phyloP scores from a whole-genome alignment of 768 basidiomycete genomes.

The Trichaptum fuscoviolaceum region DNA sequence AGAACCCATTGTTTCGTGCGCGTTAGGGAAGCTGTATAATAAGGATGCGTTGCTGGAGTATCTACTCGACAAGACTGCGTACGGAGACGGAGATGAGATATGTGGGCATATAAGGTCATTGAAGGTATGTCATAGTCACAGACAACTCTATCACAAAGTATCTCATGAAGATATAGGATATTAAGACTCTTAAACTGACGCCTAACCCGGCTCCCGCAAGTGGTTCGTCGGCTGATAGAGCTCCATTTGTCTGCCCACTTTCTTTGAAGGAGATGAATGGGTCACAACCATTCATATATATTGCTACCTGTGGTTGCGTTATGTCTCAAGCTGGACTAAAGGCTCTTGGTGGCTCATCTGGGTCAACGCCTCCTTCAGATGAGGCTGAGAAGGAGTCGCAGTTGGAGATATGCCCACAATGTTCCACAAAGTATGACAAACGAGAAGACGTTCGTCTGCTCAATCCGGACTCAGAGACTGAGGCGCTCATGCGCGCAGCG shows the following conservation, averaged over 20 bases:
- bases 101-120: slow-evolving; percentile 88
- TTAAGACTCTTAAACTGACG: slow-evolving; percentile 79
- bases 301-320: slow-evolving; percentile 84
- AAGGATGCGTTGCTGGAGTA: slow-evolving; percentile 92
- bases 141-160: slow-evolving; percentile 2
- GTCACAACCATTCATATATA: slow-evolving; percentile 78
- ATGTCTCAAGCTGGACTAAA: slow-evolving; percentile 83
- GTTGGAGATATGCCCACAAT: slow-evolving; percentile 71
- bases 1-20: slow-evolving; percentile 88
- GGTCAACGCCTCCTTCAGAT: slow-evolving; percentile 24
- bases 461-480: slow-evolving; percentile 69
- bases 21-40: slow-evolving; percentile 92
- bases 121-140: slow-evolving; percentile 53
- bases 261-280: slow-evolving; percentile 96
- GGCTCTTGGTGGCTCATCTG: slow-evolving; percentile 43
- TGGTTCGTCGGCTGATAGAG: slow-evolving; percentile 33
- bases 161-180: slow-evolving; percentile 51
- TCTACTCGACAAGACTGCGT: slow-evolving; percentile 73
- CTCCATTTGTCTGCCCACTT: slow-evolving; percentile 86
- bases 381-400: slow-evolving; percentile 28
- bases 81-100: slow-evolving; percentile 88
- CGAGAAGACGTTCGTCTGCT: slow-evolving; percentile 51
- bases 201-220: slow-evolving; percentile 51
- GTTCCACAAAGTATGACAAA: slow-evolving; percentile 62
- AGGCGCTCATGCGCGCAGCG: slow-evolving; percentile 45